Conservation (phyloP, 768 basidiomycete genomes). For the Epithele typhae region DNA sequence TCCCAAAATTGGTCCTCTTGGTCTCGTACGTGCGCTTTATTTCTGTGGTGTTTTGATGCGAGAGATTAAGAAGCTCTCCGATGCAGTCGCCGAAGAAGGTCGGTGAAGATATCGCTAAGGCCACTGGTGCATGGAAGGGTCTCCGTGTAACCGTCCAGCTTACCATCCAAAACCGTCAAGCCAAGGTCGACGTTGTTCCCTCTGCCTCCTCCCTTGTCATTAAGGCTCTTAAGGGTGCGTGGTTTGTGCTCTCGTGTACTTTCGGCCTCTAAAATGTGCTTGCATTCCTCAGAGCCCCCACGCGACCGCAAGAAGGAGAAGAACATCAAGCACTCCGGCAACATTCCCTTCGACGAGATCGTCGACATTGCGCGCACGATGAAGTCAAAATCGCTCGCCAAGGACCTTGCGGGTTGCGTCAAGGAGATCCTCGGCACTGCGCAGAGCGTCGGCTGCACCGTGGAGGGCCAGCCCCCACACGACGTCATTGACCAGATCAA, state of each 20-base stretch:
- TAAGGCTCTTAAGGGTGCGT: constrained; percentile 91
- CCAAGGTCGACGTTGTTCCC: constrained; percentile 92
- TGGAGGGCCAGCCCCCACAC: constrained; percentile 90
- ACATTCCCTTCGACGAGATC: constrained; percentile 91
- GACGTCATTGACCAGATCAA: constrained; percentile 88
- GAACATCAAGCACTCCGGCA: constrained; percentile 98
- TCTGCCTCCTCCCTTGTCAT: constrained; percentile 97
- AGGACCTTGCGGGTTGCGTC: constrained; percentile 80
- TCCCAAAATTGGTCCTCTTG: constrained; percentile 99
- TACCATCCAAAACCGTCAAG: constrained; percentile 99
- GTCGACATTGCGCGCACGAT: constrained; percentile 94
- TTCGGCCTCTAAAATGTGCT: too few relatives aligned
- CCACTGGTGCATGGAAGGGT: constrained; percentile 98
- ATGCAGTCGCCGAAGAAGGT: constrained; percentile 98
- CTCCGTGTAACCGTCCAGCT: constrained; percentile 98
- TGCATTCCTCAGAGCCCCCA: constrained; percentile 73
- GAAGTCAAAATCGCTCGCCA: constrained; percentile 90
- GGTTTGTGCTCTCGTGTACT: too few relatives aligned
- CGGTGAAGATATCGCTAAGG: constrained; percentile 99
- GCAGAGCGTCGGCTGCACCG: constrained; percentile 94
- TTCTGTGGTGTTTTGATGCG: constrained; percentile 16
- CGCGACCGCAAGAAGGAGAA: constrained; percentile 99
- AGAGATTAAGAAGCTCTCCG: not conserved
- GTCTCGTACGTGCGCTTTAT: constrained; percentile 67
- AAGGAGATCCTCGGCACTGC: constrained; percentile 99